These are phyloP conservation scores for Aspergillus sp. DNA, from an alignment of 2,329 filamentous ascomycete genomes.

Conservation along the genomic window DNA sequence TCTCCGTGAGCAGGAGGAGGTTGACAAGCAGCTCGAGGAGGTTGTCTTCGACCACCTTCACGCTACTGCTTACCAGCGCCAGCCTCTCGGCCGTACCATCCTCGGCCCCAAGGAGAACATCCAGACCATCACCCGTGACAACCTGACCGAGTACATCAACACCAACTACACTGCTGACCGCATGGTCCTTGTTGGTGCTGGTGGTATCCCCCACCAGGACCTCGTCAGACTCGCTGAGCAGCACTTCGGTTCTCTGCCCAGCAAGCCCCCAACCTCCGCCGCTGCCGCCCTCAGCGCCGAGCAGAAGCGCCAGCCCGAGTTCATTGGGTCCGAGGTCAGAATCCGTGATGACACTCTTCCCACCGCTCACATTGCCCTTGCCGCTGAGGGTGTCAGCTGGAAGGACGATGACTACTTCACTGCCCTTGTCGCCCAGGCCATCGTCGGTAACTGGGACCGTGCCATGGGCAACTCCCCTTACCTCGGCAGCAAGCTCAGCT, in stretches of 20 bases:
- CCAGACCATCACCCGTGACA: slow-evolving; percentile 86
- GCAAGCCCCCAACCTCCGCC: slow-evolving; percentile 70
- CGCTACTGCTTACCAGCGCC: slow-evolving; percentile 94
- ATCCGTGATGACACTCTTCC: slow-evolving; percentile 95
- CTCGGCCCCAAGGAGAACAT: slow-evolving; percentile 98
- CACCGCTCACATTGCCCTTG: slow-evolving; percentile 96
- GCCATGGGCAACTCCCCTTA: slow-evolving; percentile 96
- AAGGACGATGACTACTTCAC: slow-evolving; percentile 99
- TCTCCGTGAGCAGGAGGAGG: slow-evolving; percentile 97
- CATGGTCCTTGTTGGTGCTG: slow-evolving; percentile 96
- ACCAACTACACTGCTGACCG: slow-evolving; percentile 99
- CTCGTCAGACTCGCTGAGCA: slow-evolving; percentile 96
- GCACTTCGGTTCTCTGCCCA: slow-evolving; percentile 81
- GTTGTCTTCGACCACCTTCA: slow-evolving; percentile 99
- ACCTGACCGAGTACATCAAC: slow-evolving; percentile 96
- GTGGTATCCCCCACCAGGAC: slow-evolving; percentile 89
- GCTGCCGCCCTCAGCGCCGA: slow-evolving; percentile 70
- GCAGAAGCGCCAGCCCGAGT: slow-evolving; percentile 85
- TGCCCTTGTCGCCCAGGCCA: slow-evolving; percentile 93
- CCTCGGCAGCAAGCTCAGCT: slow-evolving; percentile 97
- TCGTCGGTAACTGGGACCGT: slow-evolving; percentile 99
- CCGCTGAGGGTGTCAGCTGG: slow-evolving; percentile 99
- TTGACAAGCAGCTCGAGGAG: slow-evolving; percentile 99
- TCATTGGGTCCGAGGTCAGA: slow-evolving; percentile 93
- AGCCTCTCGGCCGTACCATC: slow-evolving; percentile 96